Base-by-base conservation (phyloP, 176 grass and related monocot species). In the Olyra latifolia region DNA sequence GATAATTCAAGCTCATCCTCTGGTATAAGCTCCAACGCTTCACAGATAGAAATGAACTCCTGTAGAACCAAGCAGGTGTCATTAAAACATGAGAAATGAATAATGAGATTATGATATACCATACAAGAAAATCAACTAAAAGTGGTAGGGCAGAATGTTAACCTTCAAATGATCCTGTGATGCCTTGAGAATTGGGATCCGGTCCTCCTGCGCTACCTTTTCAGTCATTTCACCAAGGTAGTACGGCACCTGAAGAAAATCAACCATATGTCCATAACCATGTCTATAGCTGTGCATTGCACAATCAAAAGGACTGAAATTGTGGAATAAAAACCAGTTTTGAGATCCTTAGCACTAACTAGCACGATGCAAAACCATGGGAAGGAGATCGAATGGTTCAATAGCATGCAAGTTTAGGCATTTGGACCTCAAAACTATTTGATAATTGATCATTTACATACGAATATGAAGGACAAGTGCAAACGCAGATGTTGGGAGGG, bases 131-230 rank as follows among this genome's bases (percentile, higher is more conserved):
- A 76, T 63, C 6, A 65, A 22, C 44, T 59, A n/a, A 75, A 62
- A 5, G 7, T 63, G 54, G 25, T 0, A 52, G 24, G 11, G 53
- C 23, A 50, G 1, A 60, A 19, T 43, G 44, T 2, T 46, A 71
- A 97, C 93, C 96, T 99, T 99, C 64, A 95, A 86, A 60, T 95
- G 92, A 64, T 93, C 76, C 62, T 91, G 88, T 30, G 95, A 90
- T 30, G 62, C 53, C 78, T 89, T 98, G 2, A 95, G 68, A 55
- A 93, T 23, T 0, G 78, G 85, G 47, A 87, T 82, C 48, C 88
- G 78, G 14, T 98, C 87, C 46, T 94, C 86, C 74, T 93, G 87
- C 9, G 22, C 83, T 39, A 89, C 57, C 30, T 91, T 92, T 58
- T 98, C 95, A 49, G 81, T 93, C 83, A 98, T 89, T 63, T 93